Base-by-base conservation (phyloP, 116 monocot species). In the Cymodocea nodosa region DNA sequence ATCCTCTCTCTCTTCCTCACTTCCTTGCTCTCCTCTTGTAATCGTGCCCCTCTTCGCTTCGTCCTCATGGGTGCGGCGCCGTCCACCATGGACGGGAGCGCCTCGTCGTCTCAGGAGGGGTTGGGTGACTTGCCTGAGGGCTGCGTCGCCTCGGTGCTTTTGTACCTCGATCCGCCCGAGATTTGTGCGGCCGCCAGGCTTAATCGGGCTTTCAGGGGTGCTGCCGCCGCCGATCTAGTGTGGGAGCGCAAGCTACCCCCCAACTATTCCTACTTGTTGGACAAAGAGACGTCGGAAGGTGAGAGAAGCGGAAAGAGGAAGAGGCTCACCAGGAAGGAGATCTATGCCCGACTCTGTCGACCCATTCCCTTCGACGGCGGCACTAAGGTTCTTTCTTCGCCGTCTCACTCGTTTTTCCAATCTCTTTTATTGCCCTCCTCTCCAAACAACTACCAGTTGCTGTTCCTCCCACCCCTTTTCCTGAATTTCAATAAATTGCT, bases 101-200 rank as follows among this genome's bases (percentile, higher is more conserved):
- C 22, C 30, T 30, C 30, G 74, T 60, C 7, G 39, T 20, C 23
- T 35, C 23, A 50, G 19, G 50, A 1, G 64, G 73, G 77, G 22
- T 68, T 93, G 23, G 89, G 82, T 36, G 89, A 93, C 50, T 39
- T 93, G 52, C 93, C 93, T 56, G 93, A 93, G 81, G 60, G 83
- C 53, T 93, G 93, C 74, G 70, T 93, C 53, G 93, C 93, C 22
- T 65, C 71, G 62, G 70, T 93, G 23, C 62, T 93, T 50, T 58
- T 68, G 59, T 63, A 75, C 58, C 74, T 93, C 17, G 85, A 81
- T 16, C 85, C 89, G 15, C 69, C 60, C 49, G 81, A 83, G 77
- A 93, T 93, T 64, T 88, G 93, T 69, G 49, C 70, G 35, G 65
- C 77, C 50, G 93, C 83, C 37, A 71, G 83, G 67, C 63, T 93